Percentiles rank a stretch among this genome's conserved stretches.
Conservation (phyloP, 345 rosid species). For the Ceriops zippeliana region DNA sequence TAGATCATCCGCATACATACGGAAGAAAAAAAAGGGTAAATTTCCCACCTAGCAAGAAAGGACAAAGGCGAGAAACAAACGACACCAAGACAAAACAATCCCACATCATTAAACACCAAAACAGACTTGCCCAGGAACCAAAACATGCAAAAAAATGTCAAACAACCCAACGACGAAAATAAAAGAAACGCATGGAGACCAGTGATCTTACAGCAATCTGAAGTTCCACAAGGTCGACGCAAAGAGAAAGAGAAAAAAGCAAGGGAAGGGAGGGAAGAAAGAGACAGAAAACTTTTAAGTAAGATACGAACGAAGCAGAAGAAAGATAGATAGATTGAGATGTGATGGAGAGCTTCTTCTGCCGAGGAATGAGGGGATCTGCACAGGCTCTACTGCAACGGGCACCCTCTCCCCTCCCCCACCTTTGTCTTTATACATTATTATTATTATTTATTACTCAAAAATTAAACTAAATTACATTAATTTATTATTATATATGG, state of each 20-base stretch:
- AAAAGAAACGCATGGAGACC: background rate
- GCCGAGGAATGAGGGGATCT: background rate
- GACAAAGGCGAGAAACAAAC: no score
- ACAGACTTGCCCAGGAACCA: background rate
- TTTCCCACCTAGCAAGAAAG: background rate
- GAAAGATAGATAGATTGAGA: background rate
- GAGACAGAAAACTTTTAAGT: no score
- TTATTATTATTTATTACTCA: no score
- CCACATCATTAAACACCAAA: conserved; percentile 9
- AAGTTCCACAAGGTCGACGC: no score
- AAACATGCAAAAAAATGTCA: background rate
- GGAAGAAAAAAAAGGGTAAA: background rate
- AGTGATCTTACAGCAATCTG: background rate
- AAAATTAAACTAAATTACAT: no score
- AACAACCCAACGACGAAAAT: background rate
- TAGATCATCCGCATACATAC: background rate
- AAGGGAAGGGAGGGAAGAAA: no score
- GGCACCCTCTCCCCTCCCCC: background rate
- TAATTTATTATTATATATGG: no score
- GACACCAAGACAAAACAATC: background rate
- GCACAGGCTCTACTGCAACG: no score
- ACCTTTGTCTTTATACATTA: background rate
- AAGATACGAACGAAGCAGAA: background rate
- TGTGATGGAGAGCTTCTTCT: background rate
- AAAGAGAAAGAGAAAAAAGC: no score